Base-by-base conservation (phyloP, 2,329 filamentous ascomycete species). In the Fulvia fulva region DNA sequence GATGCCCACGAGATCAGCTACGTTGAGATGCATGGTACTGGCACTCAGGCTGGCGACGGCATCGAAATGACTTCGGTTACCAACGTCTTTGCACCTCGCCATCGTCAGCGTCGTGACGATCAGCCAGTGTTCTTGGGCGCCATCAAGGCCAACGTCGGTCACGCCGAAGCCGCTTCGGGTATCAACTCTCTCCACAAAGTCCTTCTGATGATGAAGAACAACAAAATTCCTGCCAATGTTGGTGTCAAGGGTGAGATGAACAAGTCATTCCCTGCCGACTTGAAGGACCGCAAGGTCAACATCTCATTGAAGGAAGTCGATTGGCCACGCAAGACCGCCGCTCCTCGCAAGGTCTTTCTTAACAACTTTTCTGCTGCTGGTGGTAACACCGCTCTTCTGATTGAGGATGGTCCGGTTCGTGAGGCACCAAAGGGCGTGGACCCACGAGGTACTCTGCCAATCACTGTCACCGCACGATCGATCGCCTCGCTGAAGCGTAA, bases 1-100 rank as follows among this genome's bases (percentile, higher is more conserved):
- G 86, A 92, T 67, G 87, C 90, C 1, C 81, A 85, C 52, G 88
- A 92, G 62, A 82, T 96, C 51, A 86, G 86, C 73, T 95, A 93
- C 68, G 86, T 96, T 8, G 91, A 95, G 74, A 91, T 94, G 86
- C 90, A 96, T 72, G 91, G 89, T 14, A 96, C 91, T 2, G 91
- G 91, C 30, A 96, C 90, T 0, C 89, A 94, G 72, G 90, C 88
- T 30, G 91, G 89, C 60, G 91, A 96, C 68, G 86, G 85, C 7
- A 88, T 85, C 3, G 91, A 96, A 72, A 92, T 93, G 87, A 79
- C 84, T 0, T 91, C 87, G 0, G 88, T 95, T 51, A 84, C 86
- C 22, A 79, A 82, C 51, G 78, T 82, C 21, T 88, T 87, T 65
- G 84, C 83, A 46, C 80, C 82, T 22, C 76, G 77, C 55, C 73